Evolutionary conservation across 2,329 filamentous ascomycete species (phyloP), one percentile per base, ranked within the genome.

Genomic region (Penicillium paneum): DNA sequence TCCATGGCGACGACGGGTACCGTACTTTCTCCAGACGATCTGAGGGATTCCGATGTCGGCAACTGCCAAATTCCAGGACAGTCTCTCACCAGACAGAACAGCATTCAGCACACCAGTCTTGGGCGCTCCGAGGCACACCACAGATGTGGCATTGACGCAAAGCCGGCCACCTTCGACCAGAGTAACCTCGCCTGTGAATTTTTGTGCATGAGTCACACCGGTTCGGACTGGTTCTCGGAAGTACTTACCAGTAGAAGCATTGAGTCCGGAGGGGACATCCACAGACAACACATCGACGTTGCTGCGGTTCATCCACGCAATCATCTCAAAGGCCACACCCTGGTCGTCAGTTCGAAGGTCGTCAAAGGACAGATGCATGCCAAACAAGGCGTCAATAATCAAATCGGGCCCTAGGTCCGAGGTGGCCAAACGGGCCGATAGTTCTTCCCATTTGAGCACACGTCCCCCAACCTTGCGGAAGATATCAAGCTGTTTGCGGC

Each of bases 281-380:
- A 99, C 84, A 0, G 91, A 89, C 19, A 99, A 77, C 3, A 94
- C 87, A 54, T 87, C 86, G 0, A 91, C 86, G 60, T 91, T 89
- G 68, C 87, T 90, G 60, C 91, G 87, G 69, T 97, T 97, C 3
- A 91, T 88, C 91, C 92, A 97, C 59, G 91, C 88, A 66, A 97
- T 94, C 67, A 97, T 83, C 67, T 95, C 89, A 67, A 95, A 92
- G 0, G 91, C 90, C 0, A 88, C 88, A 3, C 87, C 86, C 69
- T 95, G 90, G 61, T 96, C 89, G 15, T 88, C 87, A 2, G 87
- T 88, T 34, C 90, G 84, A 28, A 97, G 79, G 64, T 95, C 91
- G 62, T 97, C 91, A 66, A 97, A 97, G 2, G 90, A 87, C 53
- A 91, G 85, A 41, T 94, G 91, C 58, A 94, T 83, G 3, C 91